Conservation (phyloP, 2,329 filamentous ascomycete species). For the Scedosporium boydii region DNA sequence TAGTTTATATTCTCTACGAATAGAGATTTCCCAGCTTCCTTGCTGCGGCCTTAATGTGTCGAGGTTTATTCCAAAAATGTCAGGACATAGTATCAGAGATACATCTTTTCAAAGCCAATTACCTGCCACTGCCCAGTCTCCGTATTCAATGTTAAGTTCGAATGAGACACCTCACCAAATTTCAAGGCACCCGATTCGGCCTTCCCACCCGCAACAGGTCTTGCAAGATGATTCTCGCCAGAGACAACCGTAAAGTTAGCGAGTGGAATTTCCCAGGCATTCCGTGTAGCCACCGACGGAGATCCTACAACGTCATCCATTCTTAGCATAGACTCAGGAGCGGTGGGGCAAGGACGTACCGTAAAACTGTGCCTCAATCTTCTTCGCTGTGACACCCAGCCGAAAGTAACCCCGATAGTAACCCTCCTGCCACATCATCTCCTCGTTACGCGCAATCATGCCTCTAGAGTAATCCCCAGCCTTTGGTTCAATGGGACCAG, state of each 20-base stretch:
- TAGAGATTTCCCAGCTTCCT: no score
- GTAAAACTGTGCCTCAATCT: constrained; percentile 55
- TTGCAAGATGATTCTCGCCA: constrained; percentile 48
- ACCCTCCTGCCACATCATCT: constrained; percentile 63
- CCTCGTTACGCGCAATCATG: constrained; percentile 42
- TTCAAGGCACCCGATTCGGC: constrained; percentile 48
- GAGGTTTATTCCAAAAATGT: neutral
- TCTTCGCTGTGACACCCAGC: constrained; percentile 45
- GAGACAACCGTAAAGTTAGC: constrained; percentile 60
- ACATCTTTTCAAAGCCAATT: constrained; percentile 16
- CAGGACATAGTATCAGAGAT: neutral
- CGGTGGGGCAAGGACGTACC: constrained; percentile 26
- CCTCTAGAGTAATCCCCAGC: constrained; percentile 35
- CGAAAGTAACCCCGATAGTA: constrained; percentile 70
- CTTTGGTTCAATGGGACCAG: constrained; percentile 46
- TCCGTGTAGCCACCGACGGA: constrained; percentile 49
- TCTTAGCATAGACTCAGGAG: neutral
- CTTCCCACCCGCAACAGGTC: constrained; percentile 29
- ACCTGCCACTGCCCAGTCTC: constrained; percentile 15
- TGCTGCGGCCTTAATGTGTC: neutral
- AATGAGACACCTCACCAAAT: constrained; percentile 29
- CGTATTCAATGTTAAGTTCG: constrained; percentile 40
- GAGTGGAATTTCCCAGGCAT: constrained; percentile 54
- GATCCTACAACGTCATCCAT: constrained; percentile 15
- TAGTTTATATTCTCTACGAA: no score